These are phyloP conservation scores for Arabidopsis thaliana DNA, from an alignment of 345 rosid species.

Conservation along the genomic window DNA sequence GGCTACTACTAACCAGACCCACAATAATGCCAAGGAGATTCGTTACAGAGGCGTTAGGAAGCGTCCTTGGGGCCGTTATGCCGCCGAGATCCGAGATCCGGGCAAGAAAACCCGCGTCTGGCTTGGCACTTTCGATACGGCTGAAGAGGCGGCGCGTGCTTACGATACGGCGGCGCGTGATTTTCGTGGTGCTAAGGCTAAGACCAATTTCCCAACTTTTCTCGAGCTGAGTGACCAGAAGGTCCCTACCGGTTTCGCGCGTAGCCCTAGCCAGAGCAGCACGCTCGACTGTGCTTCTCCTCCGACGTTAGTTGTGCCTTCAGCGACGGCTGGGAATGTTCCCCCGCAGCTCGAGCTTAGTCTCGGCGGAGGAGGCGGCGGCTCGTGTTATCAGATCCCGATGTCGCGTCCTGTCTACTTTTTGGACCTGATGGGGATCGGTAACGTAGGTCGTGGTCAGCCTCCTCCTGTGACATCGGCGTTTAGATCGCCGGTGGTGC, in stretches of 20 bases:
- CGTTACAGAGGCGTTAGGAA: constrained; percentile 88
- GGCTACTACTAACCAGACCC: constrained; percentile 24
- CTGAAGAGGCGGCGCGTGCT: constrained; percentile 94
- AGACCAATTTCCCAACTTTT: constrained; percentile 79
- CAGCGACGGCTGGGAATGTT: not conserved
- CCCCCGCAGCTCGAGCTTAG: constrained; percentile 63
- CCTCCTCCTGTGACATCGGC: constrained; percentile 20
- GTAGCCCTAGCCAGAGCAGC: constrained; percentile 87
- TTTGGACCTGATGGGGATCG: constrained; percentile 59
- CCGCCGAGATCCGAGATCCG: constrained; percentile 98
- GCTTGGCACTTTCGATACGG: constrained; percentile 93
- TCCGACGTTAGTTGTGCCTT: constrained; percentile 33
- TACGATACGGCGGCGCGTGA: constrained; percentile 87
- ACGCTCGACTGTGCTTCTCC: constrained; percentile 80
- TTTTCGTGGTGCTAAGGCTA: constrained; percentile 84
- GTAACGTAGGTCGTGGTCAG: constrained; percentile 38
- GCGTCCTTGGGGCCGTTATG: constrained; percentile 96
- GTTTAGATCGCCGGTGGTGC: constrained; percentile 32
- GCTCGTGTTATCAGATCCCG: constrained; percentile 45
- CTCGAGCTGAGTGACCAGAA: constrained; percentile 49
- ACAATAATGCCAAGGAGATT: constrained; percentile 55
- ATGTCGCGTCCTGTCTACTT: constrained; percentile 51
- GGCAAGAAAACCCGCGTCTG: constrained; percentile 92
- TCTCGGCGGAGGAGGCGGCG: constrained; percentile 15
- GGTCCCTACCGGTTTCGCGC: constrained; percentile 31